Base-by-base conservation (phyloP, 768 basidiomycete species). In the Phlegmacium glaucopus region DNA sequence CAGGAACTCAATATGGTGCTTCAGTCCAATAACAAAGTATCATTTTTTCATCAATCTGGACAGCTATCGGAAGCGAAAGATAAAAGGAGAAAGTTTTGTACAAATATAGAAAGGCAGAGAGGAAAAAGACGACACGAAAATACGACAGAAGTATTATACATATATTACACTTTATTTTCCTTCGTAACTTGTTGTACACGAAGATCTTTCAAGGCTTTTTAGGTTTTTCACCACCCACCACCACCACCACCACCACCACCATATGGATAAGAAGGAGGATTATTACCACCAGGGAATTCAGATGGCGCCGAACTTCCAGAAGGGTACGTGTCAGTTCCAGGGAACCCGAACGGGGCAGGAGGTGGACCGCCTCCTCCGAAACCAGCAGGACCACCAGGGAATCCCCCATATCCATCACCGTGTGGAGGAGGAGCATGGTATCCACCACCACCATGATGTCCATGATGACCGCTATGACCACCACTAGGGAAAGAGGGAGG, bases 311-410 rank as follows among this genome's bases (percentile, higher is more conserved):
- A 34, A 10, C 38, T 27, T 18, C 46, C 56, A 44, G 22, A 5
- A 22, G 45, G 45, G 39, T 58, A 58, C 8, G 62, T 60, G 42
- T 66, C 65, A 5, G 64, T 66, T 39, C 64, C 67, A 25, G 75
- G 74, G 61, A 74, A 75, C 9, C 57, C 60, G 34, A 51, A 59
- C 39, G 66, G 67, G 0, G 62, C 56, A 17, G 60, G 60, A 22
- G 58, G 57, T 4, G 52, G 39, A 26, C 48, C 46, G n/a, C 54
- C 48, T 15, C 50, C 52, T 25, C 54, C 50, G 51, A 50, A 60
- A 34, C 63, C 62, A 49, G 65, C 67, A 13, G 57, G 57, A 35
- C 62, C 63, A 35, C 63, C 66, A 25, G 75, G 75, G 60, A 75
- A 76, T 12, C 53, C n/a, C n/a, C n/a, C n/a, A n/a, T n/a, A n/a